Evolutionary conservation across 2,329 filamentous ascomycete genomes (phyloP).

Genomic region (Xylariaceae sp.): DNA sequence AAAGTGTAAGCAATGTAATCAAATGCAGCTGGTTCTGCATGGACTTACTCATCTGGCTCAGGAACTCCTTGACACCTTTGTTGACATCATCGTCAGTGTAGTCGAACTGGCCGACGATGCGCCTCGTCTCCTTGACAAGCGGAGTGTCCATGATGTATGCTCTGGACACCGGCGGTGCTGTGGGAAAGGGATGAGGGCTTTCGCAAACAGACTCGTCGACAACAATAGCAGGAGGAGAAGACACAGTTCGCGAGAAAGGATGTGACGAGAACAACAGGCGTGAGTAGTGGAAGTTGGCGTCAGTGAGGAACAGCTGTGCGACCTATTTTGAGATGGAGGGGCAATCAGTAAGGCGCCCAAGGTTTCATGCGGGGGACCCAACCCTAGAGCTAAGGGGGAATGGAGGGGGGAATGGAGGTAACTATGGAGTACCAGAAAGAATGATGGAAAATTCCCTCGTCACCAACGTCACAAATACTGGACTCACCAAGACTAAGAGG

Average conservation of each 20-base stretch:
- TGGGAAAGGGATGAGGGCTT: conserved; percentile 51
- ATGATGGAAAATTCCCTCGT: conserved; percentile 10
- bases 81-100: conserved; percentile 75
- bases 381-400: conserved; percentile 10
- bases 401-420: no score
- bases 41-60: conserved; percentile 70
- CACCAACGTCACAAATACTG: not conserved
- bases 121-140: conserved; percentile 67
- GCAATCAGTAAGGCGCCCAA: conserved; percentile 19
- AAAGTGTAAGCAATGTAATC: conserved; percentile 10
- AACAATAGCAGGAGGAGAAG: conserved; percentile 39
- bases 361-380: conserved; percentile 11
- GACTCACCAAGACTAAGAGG: conserved; percentile 24
- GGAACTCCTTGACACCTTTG: conserved; percentile 77
- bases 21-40: not conserved
- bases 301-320: conserved; percentile 48
- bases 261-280: conserved; percentile 29
- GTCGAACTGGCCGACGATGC: conserved; percentile 80
- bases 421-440: not conserved
- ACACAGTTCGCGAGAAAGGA: conserved; percentile 31
- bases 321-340: conserved; percentile 34
- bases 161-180: conserved; percentile 48
- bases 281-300: conserved; percentile 42
- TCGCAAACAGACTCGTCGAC: conserved; percentile 48
- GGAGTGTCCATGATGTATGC: conserved; percentile 51